phyloP scores from a whole-genome alignment of 495 filamentous ascomycete genomes.

The Talaromyces adpressus region DNA sequence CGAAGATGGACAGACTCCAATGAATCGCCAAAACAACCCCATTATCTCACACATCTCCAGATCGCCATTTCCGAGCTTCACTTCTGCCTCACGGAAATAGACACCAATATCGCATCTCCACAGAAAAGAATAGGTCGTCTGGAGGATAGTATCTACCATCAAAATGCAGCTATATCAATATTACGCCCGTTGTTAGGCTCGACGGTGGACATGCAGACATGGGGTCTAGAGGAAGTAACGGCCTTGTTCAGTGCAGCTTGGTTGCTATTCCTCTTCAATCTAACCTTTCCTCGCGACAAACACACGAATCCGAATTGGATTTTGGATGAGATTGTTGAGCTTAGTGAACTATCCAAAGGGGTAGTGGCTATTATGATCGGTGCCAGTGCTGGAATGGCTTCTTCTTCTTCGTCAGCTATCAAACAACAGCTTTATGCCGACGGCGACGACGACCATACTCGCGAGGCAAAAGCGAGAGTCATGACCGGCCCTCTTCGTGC shows the following conservation, averaged over 20 bases:
- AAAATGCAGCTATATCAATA: background rate
- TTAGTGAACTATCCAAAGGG: background rate
- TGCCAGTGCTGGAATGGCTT: background rate
- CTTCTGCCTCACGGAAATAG: background rate
- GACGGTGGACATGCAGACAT: background rate
- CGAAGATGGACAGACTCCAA: background rate
- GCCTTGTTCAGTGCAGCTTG: background rate
- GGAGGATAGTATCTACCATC: background rate
- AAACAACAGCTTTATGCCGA: background rate
- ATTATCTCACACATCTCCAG: background rate
- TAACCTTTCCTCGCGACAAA: background rate
- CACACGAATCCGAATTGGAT: background rate
- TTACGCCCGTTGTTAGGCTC: background rate
- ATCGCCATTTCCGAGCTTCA: constrained; percentile 1
- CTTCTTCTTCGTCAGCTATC: background rate
- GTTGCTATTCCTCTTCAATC: background rate
- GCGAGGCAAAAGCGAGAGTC: background rate
- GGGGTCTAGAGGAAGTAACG: background rate
- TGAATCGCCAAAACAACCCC: background rate
- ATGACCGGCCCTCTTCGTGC: background rate
- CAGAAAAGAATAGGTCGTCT: background rate
- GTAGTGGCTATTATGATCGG: background rate
- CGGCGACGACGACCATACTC: background rate
- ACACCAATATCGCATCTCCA: background rate
- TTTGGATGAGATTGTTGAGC: background rate